Conservation (phyloP, 768 basidiomycete species). For the Boletus subcaerulescens region DNA sequence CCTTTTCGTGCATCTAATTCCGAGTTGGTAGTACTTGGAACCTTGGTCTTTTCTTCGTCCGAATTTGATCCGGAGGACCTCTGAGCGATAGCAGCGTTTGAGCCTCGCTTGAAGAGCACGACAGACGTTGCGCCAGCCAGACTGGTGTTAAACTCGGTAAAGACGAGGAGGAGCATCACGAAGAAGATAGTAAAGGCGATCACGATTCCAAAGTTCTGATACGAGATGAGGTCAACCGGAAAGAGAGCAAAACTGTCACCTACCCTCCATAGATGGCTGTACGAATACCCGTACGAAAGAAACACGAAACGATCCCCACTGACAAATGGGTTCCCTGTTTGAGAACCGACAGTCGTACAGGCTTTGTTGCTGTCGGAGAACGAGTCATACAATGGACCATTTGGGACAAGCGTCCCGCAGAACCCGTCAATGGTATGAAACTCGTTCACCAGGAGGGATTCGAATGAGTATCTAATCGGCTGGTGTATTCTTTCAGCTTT, state of each 20-base stretch:
- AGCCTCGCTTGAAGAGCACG: conserved; percentile 65
- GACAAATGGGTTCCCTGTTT: conserved; percentile 58
- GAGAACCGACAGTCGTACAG: conserved; percentile 68
- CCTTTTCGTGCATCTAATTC: conserved; percentile 5
- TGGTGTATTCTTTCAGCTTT: conserved; percentile 1
- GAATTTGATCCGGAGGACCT: conserved; percentile 16
- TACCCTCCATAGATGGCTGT: conserved; percentile 49
- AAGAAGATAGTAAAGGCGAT: conserved; percentile 64
- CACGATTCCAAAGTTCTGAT: conserved; percentile 68
- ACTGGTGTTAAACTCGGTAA: conserved; percentile 53
- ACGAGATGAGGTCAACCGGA: neutral
- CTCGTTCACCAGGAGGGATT: conserved; percentile 75
- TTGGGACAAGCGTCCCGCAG: conserved; percentile 59
- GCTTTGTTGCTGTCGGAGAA: conserved; percentile 64
- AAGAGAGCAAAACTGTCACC: conserved; percentile 4
- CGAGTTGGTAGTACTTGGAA: neutral
- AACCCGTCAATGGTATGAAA: conserved; percentile 66
- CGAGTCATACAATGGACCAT: conserved; percentile 59
- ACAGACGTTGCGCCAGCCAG: conserved; percentile 39
- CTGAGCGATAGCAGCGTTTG: conserved; percentile 25
- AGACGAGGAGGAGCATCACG: conserved; percentile 49
- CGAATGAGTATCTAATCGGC: conserved; percentile 66
- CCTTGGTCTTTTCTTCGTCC: conserved; percentile 30
- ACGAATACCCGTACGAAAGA: conserved; percentile 41
- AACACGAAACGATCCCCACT: conserved; percentile 55